Percentiles rank a stretch among this genome's conserved stretches.
Conservation (phyloP, 768 basidiomycete genomes). For the Naganishia onofrii region DNA sequence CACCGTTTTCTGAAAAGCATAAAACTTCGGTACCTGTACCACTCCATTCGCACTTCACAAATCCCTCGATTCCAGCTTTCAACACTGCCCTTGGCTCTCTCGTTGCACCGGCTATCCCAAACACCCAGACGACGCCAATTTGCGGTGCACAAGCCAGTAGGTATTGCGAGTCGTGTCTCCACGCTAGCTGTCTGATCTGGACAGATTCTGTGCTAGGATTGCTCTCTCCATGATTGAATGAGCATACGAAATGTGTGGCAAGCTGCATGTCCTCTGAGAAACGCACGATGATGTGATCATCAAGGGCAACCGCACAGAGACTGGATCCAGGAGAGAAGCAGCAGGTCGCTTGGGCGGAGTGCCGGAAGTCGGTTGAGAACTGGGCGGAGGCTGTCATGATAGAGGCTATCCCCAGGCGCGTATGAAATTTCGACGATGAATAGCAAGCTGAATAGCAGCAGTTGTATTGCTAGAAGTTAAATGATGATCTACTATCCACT, state of each 20-base stretch:
- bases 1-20: conserved; percentile 91
- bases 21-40: conserved; percentile 77
- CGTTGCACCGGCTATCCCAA: conserved; percentile 73
- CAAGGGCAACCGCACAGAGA: conserved; percentile 75
- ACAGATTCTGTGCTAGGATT: conserved; percentile 48
- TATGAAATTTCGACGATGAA: background rate
- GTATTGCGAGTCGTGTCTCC: conserved; percentile 86
- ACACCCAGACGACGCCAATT: conserved; percentile 68
- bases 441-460: background rate
- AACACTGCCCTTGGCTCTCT: conserved; percentile 43
- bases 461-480: background rate
- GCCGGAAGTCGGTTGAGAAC: conserved; percentile 11
- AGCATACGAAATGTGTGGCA: conserved; percentile 70
- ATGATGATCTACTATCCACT: background rate
- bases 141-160: conserved; percentile 76
- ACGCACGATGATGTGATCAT: conserved; percentile 76
- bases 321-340: conserved; percentile 82
- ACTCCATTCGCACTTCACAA: conserved; percentile 85
- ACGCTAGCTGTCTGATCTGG: conserved; percentile 71
- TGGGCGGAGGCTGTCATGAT: background rate
- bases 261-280: conserved; percentile 81
- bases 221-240: conserved; percentile 32
- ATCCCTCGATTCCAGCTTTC: conserved; percentile 71
- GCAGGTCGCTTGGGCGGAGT: conserved; percentile 24
- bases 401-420: background rate